Evolutionary conservation across 139 green algal genomes (phyloP).

Genomic region (Chlamydomonas urium): DNA sequence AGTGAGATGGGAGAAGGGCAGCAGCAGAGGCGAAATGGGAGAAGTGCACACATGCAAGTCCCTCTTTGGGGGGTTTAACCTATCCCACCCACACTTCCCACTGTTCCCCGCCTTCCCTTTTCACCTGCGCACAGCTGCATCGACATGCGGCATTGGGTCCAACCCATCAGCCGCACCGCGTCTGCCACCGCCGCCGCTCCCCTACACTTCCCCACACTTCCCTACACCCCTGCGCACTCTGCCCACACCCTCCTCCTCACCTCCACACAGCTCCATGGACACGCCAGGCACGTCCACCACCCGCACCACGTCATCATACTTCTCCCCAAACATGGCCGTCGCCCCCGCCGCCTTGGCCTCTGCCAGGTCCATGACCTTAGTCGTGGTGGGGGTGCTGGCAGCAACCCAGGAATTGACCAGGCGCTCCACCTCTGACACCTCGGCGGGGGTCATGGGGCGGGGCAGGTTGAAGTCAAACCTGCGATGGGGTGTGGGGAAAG

Average conservation of each 20-base stretch:
- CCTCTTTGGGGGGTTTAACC: no score
- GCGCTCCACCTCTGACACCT: slow-evolving; percentile 49
- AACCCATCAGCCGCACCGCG: no score
- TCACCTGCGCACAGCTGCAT: no score
- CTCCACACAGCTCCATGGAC: slow-evolving; percentile 87
- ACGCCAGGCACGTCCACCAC: slow-evolving; percentile 79
- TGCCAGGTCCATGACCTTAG: slow-evolving; percentile 62
- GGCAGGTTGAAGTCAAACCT: slow-evolving; percentile 77
- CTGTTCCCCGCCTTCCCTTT: no score
- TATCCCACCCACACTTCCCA: no score
- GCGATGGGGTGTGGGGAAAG: not conserved
- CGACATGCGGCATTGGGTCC: no score
- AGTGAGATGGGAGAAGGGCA: no score
- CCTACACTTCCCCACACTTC: not conserved
- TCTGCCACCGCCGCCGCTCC: not conserved
- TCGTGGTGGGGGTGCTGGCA: not conserved
- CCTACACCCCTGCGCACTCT: no score
- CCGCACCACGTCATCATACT: slow-evolving; percentile 85
- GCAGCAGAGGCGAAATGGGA: no score
- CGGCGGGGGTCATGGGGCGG: slow-evolving; percentile 40
- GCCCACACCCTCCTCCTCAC: slow-evolving; percentile 29
- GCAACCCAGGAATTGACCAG: slow-evolving; percentile 74
- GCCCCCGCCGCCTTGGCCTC: slow-evolving; percentile 81
- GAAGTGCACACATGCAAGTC: no score
- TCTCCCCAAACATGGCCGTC: slow-evolving; percentile 93